phyloP scores from a whole-genome alignment of 306 rosid species.

The Chamaecrista fasciculata region DNA sequence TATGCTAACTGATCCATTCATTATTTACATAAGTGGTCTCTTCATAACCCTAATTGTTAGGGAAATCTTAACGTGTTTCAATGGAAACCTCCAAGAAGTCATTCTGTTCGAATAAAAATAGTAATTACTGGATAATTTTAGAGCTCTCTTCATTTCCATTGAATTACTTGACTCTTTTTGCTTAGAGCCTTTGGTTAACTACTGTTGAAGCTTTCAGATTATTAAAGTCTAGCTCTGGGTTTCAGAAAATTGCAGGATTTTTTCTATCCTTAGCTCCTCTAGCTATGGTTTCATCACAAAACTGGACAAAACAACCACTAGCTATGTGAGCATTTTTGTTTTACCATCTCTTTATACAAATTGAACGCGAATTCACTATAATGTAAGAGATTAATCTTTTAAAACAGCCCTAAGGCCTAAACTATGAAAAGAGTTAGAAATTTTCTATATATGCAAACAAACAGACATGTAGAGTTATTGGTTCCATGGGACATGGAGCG shows the following conservation, averaged over 20 bases:
- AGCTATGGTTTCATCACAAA: not conserved
- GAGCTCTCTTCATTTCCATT: not conserved
- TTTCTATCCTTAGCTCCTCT: not conserved
- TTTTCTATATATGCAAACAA: no score
- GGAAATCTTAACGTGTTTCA: no score
- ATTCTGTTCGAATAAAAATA: not conserved
- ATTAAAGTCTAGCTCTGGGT: not conserved
- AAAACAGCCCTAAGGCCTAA: no score
- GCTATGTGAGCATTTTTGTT: no score
- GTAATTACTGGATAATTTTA: not conserved
- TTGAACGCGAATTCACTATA: no score
- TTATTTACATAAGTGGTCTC: not conserved
- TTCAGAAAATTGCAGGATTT: not conserved
- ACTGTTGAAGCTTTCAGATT: not conserved
- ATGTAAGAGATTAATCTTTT: no score
- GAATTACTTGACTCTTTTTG: not conserved
- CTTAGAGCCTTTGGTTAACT: not conserved
- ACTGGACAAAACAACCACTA: not conserved
- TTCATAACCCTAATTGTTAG: not conserved
- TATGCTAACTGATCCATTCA: slow-evolving; percentile 29
- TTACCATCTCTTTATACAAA: no score
- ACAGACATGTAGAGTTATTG: not conserved
- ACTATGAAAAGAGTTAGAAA: no score
- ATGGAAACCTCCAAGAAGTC: not conserved
- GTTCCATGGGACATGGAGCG: not conserved